Evolutionary conservation across 352 stramenopile genomes (phyloP).

Genomic region (Globisporangium lucens): DNA sequence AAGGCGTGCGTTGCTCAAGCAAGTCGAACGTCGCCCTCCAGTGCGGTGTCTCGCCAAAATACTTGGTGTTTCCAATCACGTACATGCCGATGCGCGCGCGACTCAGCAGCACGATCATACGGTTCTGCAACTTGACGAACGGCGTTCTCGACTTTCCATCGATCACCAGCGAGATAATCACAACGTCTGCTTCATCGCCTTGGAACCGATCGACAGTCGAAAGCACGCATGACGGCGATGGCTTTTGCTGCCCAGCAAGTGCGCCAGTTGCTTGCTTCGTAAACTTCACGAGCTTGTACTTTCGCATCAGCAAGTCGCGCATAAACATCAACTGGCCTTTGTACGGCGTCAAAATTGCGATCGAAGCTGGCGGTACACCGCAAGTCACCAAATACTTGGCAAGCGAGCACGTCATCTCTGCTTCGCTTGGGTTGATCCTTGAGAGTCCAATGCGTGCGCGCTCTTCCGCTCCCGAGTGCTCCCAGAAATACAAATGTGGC

Average conservation of each 20-base stretch:
- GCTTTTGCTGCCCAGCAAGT: constrained; percentile 16
- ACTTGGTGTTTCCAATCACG: constrained; percentile 77
- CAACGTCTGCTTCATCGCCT: constrained; percentile 85
- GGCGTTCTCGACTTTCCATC: constrained; percentile 84
- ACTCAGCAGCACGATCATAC: constrained; percentile 88
- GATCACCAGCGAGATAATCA: constrained; percentile 87
- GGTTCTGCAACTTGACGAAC: constrained; percentile 88
- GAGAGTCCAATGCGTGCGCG: constrained; percentile 70
- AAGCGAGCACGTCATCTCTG: constrained; percentile 75
- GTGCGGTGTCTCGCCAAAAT: constrained; percentile 72
- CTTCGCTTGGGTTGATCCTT: constrained; percentile 68
- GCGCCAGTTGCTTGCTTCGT: constrained; percentile 23
- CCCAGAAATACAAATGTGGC: constrained; percentile 86
- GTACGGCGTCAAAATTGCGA: constrained; percentile 88
- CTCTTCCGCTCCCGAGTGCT: constrained; percentile 59
- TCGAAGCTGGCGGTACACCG: constrained; percentile 61
- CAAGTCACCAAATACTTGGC: constrained; percentile 77
- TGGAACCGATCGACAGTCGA: constrained; percentile 90
- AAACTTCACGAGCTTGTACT: constrained; percentile 26
- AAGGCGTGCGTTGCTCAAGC: constrained; percentile 38
- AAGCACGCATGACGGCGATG: constrained; percentile 47
- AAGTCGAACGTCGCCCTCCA: constrained; percentile 74
- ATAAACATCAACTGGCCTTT: constrained; percentile 88
- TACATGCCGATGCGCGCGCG: constrained; percentile 84
- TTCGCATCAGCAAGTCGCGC: constrained; percentile 60